Base-by-base conservation (phyloP, 768 basidiomycete species). In the Macrocybe gigantea region DNA sequence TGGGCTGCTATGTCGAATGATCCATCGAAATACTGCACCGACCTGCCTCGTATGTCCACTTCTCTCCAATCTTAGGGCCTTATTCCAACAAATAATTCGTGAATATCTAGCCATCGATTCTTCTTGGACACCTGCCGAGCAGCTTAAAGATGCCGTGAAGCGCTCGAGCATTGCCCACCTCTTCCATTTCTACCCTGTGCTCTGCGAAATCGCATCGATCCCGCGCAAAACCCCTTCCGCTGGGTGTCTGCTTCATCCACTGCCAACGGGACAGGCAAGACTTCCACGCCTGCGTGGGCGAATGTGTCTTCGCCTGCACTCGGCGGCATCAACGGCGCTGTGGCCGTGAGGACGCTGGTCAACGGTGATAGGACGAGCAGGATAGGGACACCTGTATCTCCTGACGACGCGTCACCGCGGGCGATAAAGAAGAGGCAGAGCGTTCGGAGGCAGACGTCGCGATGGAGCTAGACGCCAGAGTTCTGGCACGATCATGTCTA, bases 121-220 rank as follows among this genome's bases (percentile, higher is more conserved):
- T 1, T 63, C 70, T 1, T 59, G 77, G 12, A 63, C 73, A 1
- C 77, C 83, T 0, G 67, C 78, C 9, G 67, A 69, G 9, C 68
- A 88, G 3, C 73, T 94, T 14, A 72, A 82, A 0, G 83, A 91
- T 50, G 79, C 85, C 0, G 79, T 86, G 9, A 80, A 79, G 54
- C 80, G 88, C 1, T 93, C 93, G 1, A 63, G 80, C 0, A 74
- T 81, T 11, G 92, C 87, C 0, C 93, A 95, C 57, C 68, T 98
- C 8, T 95, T 95, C 74, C 83, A 93, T 59, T 83, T 95, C 49
- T 94, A 94, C 58, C 69, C 80, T 0, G 66, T 88, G 2, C 63
- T 96, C 4, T 86, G 87, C 55, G 83, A 92, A 56, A 84, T 95
- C 41, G 83, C 79, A 6, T 81, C 90, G 1, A 77, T 85, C 47